Conservation (phyloP, 1,139 yeast species). For the Entelexis sorbosivorans region DNA sequence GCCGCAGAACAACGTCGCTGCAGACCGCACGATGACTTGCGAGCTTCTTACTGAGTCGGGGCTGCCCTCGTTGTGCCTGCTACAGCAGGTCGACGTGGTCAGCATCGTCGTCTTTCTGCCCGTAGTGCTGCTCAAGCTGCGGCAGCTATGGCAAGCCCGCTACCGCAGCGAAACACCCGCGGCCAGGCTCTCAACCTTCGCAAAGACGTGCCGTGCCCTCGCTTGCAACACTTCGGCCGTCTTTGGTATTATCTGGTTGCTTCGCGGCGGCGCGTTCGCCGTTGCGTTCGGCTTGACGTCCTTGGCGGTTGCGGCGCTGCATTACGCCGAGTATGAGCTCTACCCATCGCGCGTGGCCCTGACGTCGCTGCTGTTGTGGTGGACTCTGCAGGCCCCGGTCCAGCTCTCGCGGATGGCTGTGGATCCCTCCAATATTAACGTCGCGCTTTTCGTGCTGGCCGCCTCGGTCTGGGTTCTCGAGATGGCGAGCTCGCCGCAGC, state of each 20-base stretch:
- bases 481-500: constrained; percentile 5
- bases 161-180: neutral
- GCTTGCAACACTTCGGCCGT: neutral
- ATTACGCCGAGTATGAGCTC: constrained; percentile 4
- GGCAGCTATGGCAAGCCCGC: neutral
- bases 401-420: neutral
- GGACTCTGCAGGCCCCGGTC: constrained; percentile 1
- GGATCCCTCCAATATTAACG: neutral
- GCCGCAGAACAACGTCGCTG: neutral
- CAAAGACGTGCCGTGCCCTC: neutral
- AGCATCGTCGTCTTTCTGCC: constrained; percentile 5
- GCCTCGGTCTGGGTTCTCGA: neutral
- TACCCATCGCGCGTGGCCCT: constrained; percentile 3
- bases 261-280: neutral
- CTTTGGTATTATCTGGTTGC: neutral
- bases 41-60: neutral
- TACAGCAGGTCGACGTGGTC: neutral
- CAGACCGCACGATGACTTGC: neutral
- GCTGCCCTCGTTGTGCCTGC: constrained; percentile 2
- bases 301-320: neutral
- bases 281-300: neutral
- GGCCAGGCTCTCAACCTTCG: neutral
- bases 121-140: neutral
- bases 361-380: constrained; percentile 6
- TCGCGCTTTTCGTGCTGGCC: neutral